Base-by-base conservation (phyloP, 805 yeast genomes). In the Candida anglica region DNA sequence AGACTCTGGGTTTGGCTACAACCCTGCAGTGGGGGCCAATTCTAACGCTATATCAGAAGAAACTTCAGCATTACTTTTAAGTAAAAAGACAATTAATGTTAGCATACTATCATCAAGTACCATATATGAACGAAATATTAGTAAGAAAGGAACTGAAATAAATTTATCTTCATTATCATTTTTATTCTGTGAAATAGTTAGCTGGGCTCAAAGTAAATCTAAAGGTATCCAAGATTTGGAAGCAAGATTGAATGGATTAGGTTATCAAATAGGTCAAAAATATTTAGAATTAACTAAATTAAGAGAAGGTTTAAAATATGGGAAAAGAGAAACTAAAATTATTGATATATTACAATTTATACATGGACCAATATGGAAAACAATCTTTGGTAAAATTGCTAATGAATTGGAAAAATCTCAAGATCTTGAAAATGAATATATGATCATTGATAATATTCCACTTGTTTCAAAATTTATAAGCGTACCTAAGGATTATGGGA, bases 401-500 rank as follows among this genome's bases (percentile, higher is more conserved):
- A 88, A 86, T 48, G 83, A 78, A 21, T 57, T 87, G 34, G 93
- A 87, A 44, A 79, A 79, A 51, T 73, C 81, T 3, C 84, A 83
- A 30, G 84, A 81, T 18, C 74, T 77, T 36, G 78, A 75, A 38
- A 80, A 80, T 43, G 79, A 75, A 51, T 76, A 69, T 46, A 86
- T 87, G 95, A 83, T 87, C 39, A 78, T 77, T 13, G 96, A 87
- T 53, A 76, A 80, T 46, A 54, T 67, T 10, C 96, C 96, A 5
- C 46, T 84, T 29, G 66, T 86, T 25, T 70, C 85, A n/a, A 75
- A 74, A 46, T 87, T 70, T 50, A 77, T 87, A 8, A 77, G 85
- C 19, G 80, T 84, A 4, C 96, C 96, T 2, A 77, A 75, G 44
- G 95, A 87, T 43, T 78, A 81, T 50, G 79, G 84, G 8, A 79